These are phyloP conservation scores for Pseudocercospora macadamiae DNA, from an alignment of 2,329 filamentous ascomycete species.

Conservation along the genomic window DNA sequence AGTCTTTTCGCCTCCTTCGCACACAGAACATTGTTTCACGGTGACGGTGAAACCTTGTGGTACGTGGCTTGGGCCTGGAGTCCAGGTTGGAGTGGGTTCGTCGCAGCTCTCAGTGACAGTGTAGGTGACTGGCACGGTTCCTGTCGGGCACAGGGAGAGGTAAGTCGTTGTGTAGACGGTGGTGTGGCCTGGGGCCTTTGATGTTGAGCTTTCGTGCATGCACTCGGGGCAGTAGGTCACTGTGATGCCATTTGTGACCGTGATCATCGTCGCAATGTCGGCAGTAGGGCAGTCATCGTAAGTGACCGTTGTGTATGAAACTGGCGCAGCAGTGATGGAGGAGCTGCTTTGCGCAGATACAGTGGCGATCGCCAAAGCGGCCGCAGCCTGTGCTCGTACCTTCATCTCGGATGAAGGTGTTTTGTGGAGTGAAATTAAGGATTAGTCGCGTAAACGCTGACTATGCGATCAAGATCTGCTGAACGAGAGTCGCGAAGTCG, in stretches of 20 bases:
- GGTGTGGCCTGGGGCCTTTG: constrained; percentile 32
- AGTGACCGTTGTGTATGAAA: constrained; percentile 39
- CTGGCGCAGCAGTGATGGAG: constrained; percentile 21
- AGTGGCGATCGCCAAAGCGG: constrained; percentile 24
- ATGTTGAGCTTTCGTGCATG: constrained; percentile 22
- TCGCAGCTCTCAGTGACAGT: constrained; percentile 43
- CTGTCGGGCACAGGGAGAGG: constrained; percentile 40
- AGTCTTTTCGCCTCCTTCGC: constrained; percentile 35
- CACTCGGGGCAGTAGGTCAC: constrained; percentile 43
- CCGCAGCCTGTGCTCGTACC: constrained; percentile 13
- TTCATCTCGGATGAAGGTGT: constrained; percentile 17
- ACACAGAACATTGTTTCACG: constrained; percentile 38
- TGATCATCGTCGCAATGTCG: constrained; percentile 37
- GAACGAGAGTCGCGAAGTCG: constrained; percentile 2
- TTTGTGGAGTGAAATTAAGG: background rate
- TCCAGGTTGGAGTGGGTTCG: constrained; percentile 39
- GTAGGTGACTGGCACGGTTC: constrained; percentile 37
- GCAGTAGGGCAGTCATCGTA: constrained; percentile 38
- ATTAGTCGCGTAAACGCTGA: constrained; percentile 8
- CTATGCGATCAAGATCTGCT: constrained; percentile 6
- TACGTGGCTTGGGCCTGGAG: constrained; percentile 37
- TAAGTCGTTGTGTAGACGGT: constrained; percentile 43
- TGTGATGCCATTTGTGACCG: constrained; percentile 39
- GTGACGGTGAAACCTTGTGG: constrained; percentile 41
- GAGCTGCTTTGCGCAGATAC: constrained; percentile 14